phyloP scores from a whole-genome alignment of 768 basidiomycete genomes.

The Megacollybia marginata region DNA sequence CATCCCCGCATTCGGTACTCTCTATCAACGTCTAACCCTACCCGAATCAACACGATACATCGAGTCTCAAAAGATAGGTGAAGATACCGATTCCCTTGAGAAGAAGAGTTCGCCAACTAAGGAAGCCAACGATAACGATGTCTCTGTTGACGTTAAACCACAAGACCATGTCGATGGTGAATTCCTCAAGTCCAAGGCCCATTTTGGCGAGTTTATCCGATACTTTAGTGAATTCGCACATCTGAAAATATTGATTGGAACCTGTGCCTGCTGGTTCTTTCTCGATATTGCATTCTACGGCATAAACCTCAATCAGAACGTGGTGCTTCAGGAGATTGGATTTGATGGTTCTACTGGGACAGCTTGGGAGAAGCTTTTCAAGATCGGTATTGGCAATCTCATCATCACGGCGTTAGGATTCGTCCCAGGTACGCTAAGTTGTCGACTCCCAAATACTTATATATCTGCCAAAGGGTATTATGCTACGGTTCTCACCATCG shows the following conservation, averaged over 20 bases:
- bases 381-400: conserved; percentile 46
- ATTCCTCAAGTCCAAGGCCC: background rate
- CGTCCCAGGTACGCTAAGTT: conserved; percentile 47
- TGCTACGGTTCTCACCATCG: conserved; percentile 59
- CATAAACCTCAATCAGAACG: conserved; percentile 65
- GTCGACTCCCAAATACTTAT: no score
- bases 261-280: conserved; percentile 66
- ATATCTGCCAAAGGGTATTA: conserved; percentile 49
- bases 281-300: conserved; percentile 77
- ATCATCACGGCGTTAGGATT: conserved; percentile 73
- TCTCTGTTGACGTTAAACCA: background rate
- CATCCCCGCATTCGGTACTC: conserved; percentile 64
- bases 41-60: conserved; percentile 58
- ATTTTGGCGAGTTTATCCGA: conserved; percentile 41
- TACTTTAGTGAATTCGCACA: conserved; percentile 77
- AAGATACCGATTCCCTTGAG: no score
- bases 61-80: conserved; percentile 27
- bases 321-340: conserved; percentile 69
- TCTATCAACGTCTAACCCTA: conserved; percentile 71
- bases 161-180: background rate
- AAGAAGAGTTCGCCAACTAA: background rate
- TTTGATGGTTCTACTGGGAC: conserved; percentile 51
- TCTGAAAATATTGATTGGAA: conserved; percentile 58
- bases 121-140: background rate
- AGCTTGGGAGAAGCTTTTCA: conserved; percentile 60